phyloP scores from a whole-genome alignment of 371 early-diverging fungal species.

The Funneliformis caledonium region DNA sequence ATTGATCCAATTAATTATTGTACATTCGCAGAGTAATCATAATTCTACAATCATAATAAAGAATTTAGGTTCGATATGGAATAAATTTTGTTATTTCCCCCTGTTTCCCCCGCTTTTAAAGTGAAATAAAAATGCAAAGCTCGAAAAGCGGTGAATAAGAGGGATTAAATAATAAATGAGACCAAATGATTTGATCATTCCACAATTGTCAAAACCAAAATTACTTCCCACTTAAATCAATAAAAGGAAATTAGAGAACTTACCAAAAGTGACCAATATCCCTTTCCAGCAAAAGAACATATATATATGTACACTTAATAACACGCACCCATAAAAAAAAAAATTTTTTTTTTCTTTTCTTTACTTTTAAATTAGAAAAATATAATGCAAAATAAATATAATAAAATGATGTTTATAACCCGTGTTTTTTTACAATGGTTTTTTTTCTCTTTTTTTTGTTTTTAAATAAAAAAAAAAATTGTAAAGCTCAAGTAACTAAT shows the following conservation, averaged over 20 bases:
- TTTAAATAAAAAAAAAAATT: no score
- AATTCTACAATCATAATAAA: neutral
- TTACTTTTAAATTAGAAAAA: no score
- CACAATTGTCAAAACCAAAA: neutral
- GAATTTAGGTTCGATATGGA: neutral
- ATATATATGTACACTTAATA: no score
- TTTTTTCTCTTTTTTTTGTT: no score
- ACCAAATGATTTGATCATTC: neutral
- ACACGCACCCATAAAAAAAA: no score
- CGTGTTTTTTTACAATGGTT: no score
- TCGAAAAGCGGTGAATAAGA: slow-evolving; percentile 28
- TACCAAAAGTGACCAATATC: no score
- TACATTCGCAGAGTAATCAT: neutral
- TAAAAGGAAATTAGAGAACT: neutral
- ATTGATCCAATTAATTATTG: neutral
- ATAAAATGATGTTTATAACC: no score
- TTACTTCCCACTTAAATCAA: neutral
- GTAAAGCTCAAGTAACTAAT: neutral
- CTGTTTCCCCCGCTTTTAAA: slow-evolving; percentile 29
- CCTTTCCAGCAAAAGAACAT: no score
- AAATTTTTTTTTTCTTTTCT: no score
- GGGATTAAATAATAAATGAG: neutral
- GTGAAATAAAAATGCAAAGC: neutral
- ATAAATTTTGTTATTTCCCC: slow-evolving; percentile 12
- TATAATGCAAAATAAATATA: no score